A percentile compares a stretch with the other conserved stretches of the same genome.
Evolutionary conservation across 1,284 basidiomycete species (phyloP).

Genomic region (Fistulinella cinereoalba): DNA sequence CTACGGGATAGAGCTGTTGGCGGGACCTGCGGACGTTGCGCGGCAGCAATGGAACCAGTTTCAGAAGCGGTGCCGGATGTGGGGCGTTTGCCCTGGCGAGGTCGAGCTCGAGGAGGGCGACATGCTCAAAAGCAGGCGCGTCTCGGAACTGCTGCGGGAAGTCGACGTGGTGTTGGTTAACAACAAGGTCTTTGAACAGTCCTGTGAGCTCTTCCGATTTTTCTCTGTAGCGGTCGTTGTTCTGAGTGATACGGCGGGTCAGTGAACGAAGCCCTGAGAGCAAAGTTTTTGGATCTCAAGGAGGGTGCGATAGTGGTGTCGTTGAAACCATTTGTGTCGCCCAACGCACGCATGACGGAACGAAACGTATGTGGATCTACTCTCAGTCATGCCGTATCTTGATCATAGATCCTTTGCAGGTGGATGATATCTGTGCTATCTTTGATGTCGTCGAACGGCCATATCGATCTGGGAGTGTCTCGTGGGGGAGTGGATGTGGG

Average conservation of each 20-base stretch:
- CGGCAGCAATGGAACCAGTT: conserved; percentile 60
- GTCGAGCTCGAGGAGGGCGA: conserved; percentile 72
- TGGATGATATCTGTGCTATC: conserved; percentile 73
- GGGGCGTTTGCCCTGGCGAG: conserved; percentile 65
- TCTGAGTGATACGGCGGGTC: too few species aligned
- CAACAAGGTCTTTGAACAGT: conserved; percentile 74
- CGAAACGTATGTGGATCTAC: conserved; percentile 56
- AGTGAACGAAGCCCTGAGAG: conserved; percentile 73
- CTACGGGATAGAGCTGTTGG: conserved; percentile 69
- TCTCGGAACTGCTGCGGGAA: conserved; percentile 58
- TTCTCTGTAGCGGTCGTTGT: not conserved
- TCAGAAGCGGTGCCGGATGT: conserved; percentile 65
- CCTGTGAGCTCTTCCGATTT: conserved; percentile 45
- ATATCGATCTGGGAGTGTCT: conserved; percentile 71
- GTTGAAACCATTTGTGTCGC: conserved; percentile 64
- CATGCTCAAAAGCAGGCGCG: conserved; percentile 61
- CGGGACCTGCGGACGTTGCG: conserved; percentile 62
- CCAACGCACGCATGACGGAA: conserved; percentile 65
- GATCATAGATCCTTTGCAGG: conserved; percentile 30
- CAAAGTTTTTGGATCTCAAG: conserved; percentile 75
- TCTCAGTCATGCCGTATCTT: not conserved
- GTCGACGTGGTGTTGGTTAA: conserved; percentile 78
- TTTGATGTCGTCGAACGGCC: conserved; percentile 65
- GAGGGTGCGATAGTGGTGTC: conserved; percentile 80
- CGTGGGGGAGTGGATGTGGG: conserved; percentile 68